These are phyloP conservation scores for Discostella stelligera DNA, from an alignment of 352 stramenopile species.

Conservation along the genomic window DNA sequence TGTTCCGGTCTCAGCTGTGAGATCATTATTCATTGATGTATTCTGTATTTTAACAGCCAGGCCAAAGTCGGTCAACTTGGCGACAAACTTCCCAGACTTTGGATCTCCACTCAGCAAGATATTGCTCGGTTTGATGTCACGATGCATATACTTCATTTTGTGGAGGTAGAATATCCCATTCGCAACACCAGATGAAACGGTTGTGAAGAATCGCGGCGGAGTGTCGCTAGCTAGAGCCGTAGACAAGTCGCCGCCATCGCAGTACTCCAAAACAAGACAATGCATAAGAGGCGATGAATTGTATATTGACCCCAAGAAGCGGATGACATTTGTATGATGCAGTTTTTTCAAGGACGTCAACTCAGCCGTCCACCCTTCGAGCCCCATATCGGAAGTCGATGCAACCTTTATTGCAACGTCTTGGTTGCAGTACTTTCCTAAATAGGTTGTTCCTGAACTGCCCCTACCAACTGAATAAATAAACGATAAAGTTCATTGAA, in stretches of 20 bases:
- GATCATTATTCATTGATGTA: slow-evolving; percentile 27
- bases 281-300: slow-evolving; percentile 63
- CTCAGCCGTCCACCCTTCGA: slow-evolving; percentile 68
- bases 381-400: slow-evolving; percentile 55
- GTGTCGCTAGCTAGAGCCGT: slow-evolving; percentile 43
- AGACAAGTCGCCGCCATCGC: slow-evolving; percentile 58
- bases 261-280: slow-evolving; percentile 77
- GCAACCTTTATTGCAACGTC: slow-evolving; percentile 73
- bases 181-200: slow-evolving; percentile 48
- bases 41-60: slow-evolving; percentile 44
- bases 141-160: slow-evolving; percentile 62
- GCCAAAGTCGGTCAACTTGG: slow-evolving; percentile 77
- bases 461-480: slow-evolving; percentile 45
- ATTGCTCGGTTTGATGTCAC: slow-evolving; percentile 72
- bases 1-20: slow-evolving; percentile 70
- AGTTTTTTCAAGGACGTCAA: slow-evolving; percentile 59
- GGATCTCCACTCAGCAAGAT: slow-evolving; percentile 62
- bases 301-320: slow-evolving; percentile 63
- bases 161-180: slow-evolving; percentile 72
- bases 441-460: slow-evolving; percentile 67
- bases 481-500: neutral
- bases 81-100: slow-evolving; percentile 54
- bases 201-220: slow-evolving; percentile 62
- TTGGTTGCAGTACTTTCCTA: slow-evolving; percentile 60
- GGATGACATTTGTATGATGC: slow-evolving; percentile 76